These are phyloP conservation scores for Eruca vesicaria DNA, from an alignment of 441 rosid genomes.

Conservation along the genomic window DNA sequence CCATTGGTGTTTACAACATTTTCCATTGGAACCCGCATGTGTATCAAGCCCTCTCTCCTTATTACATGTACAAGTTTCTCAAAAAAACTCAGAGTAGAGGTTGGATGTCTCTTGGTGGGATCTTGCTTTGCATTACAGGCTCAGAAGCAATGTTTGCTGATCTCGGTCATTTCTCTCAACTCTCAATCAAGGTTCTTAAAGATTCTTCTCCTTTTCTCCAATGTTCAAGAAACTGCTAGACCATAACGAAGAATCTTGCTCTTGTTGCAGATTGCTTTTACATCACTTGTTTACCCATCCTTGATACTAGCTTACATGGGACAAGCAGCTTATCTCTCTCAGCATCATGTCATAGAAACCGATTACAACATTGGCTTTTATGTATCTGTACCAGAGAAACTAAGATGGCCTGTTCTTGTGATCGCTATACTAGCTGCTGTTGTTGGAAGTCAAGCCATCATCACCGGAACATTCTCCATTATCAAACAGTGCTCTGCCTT, in stretches of 20 bases:
- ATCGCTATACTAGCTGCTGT: conserved; percentile 97
- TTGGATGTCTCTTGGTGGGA: conserved; percentile 97
- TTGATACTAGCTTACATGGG: conserved; percentile 97
- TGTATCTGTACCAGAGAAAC: conserved; percentile 83
- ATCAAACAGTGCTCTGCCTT: conserved; percentile 92
- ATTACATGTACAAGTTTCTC: conserved; percentile 84
- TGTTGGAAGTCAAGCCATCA: conserved; percentile 96
- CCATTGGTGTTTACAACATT: conserved; percentile 82
- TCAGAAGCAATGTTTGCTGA: conserved; percentile 96
- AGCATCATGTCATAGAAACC: conserved; percentile 56
- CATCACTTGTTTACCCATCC: conserved; percentile 88
- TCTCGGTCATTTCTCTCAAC: conserved; percentile 94
- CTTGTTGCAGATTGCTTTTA: conserved; percentile 81
- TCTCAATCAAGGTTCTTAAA: conserved; percentile 74
- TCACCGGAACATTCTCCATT: conserved; percentile 94
- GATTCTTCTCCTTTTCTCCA: background rate
- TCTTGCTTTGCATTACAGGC: conserved; percentile 89
- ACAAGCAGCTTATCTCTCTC: conserved; percentile 93
- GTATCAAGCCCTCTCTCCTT: conserved; percentile 86
- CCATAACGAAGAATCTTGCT: background rate
- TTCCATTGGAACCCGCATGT: conserved; percentile 88
- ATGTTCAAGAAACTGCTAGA: background rate
- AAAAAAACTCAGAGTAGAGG: conserved; percentile 84
- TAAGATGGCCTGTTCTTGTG: conserved; percentile 95
- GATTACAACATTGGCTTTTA: conserved; percentile 79